phyloP scores from a whole-genome alignment of 257 asterid genomes.

The Haberlea rhodopensis region DNA sequence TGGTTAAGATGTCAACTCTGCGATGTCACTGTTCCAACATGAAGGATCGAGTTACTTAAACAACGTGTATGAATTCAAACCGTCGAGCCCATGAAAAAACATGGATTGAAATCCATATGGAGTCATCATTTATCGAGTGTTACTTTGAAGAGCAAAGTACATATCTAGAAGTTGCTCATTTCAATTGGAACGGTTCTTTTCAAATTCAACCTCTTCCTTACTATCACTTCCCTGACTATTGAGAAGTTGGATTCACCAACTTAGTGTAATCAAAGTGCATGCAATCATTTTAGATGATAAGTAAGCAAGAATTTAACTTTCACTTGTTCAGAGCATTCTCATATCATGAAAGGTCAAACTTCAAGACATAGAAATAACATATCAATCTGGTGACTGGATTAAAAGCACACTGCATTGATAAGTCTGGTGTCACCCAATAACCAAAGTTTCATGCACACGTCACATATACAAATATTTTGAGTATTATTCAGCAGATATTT shows the following conservation, averaged over 20 bases:
- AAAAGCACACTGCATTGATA: constrained; percentile 1
- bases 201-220: not conserved
- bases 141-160: no score
- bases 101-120: no score
- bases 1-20: not conserved
- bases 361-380: not conserved
- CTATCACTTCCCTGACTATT: not conserved
- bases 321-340: not conserved
- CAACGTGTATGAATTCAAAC: no score
- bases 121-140: no score
- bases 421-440: constrained; percentile 8
- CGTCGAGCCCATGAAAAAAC: not conserved
- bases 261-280: not conserved
- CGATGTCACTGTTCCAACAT: not conserved
- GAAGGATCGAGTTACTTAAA: constrained; percentile 16
- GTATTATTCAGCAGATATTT: not conserved
- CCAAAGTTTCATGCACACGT: not conserved
- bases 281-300: not conserved
- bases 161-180: no score
- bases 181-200: not conserved
- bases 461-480: not conserved
- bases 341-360: constrained; percentile 1
- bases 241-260: not conserved
- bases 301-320: not conserved
- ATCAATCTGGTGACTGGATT: not conserved